These are phyloP conservation scores for Boletus speciosus DNA, from an alignment of 768 basidiomycete genomes.

Conservation along the genomic window DNA sequence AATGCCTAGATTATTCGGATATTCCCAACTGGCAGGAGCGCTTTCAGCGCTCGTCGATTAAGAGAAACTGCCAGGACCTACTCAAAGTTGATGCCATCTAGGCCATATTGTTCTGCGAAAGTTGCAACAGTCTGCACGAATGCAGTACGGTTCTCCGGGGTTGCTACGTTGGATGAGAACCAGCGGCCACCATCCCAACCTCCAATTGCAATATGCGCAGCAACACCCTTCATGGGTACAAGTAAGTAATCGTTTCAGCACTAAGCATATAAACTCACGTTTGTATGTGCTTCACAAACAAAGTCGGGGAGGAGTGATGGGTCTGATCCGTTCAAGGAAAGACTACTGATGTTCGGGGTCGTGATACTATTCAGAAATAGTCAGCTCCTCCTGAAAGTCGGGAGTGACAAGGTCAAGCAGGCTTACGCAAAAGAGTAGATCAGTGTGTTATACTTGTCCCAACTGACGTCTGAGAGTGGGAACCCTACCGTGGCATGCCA, in stretches of 20 bases:
- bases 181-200: slow-evolving; percentile 66
- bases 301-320: slow-evolving; percentile 52
- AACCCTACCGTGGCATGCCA: slow-evolving; percentile 55
- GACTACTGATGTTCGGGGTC: slow-evolving; percentile 29
- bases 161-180: slow-evolving; percentile 61
- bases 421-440: slow-evolving; percentile 66
- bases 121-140: slow-evolving; percentile 59
- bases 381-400: background rate
- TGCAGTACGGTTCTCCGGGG: slow-evolving; percentile 51
- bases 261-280: slow-evolving; percentile 24
- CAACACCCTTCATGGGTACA: slow-evolving; percentile 42
- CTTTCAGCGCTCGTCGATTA: background rate
- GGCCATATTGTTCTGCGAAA: slow-evolving; percentile 45
- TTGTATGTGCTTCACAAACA: slow-evolving; percentile 41
- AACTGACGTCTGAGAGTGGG: slow-evolving; percentile 52
- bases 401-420: background rate
- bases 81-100: slow-evolving; percentile 53
- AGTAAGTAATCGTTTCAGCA: background rate
- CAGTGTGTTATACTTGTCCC: slow-evolving; percentile 71
- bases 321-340: slow-evolving; percentile 42
- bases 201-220: slow-evolving; percentile 59
- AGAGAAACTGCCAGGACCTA: slow-evolving; percentile 3
- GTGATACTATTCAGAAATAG: slow-evolving; percentile 26
- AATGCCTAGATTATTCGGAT: slow-evolving; percentile 63
- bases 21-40: slow-evolving; percentile 73